Conservation (phyloP, 768 basidiomycete species). For the Cytidiella melzeri region DNA sequence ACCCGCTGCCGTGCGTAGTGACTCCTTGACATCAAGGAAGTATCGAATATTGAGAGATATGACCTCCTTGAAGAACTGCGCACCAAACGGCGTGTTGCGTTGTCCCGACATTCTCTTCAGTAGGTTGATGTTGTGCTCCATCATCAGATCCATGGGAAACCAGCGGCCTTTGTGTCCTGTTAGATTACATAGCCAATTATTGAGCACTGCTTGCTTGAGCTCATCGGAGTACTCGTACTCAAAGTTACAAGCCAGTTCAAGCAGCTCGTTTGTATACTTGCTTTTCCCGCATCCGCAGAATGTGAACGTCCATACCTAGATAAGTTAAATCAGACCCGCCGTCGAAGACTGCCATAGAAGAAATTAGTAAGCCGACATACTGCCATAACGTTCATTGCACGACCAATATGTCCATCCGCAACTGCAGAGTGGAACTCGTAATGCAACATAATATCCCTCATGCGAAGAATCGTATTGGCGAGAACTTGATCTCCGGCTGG, state of each 20-base stretch:
- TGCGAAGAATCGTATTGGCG: constrained; percentile 4
- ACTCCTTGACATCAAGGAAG: constrained; percentile 5
- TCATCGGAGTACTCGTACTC: constrained; percentile 1
- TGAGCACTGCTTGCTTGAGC: neutral
- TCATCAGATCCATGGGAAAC: constrained; percentile 4
- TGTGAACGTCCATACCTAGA: constrained; percentile 5
- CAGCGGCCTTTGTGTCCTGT: constrained; percentile 5
- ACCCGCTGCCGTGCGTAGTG: neutral
- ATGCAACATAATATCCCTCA: constrained; percentile 5
- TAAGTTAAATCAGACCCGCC: neutral
- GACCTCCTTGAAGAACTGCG: neutral
- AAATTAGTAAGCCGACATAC: too few species aligned
- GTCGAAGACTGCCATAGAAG: too few species aligned
- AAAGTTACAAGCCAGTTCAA: constrained; percentile 9
- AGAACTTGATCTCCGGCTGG: too few species aligned
- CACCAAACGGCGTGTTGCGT: neutral
- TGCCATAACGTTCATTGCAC: constrained; percentile 6
- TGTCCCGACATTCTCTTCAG: neutral
- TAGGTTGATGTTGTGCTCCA: constrained; percentile 6
- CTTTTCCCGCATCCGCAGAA: constrained; percentile 4
- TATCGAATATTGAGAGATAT: constrained; percentile 6
- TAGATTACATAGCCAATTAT: constrained; percentile 7
- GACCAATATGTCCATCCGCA: constrained; percentile 5
- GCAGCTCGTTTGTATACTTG: constrained; percentile 10
- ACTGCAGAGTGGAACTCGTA: too few species aligned